phyloP scores from a whole-genome alignment of 345 rosid genomes.

The Noccaea caerulescens region DNA sequence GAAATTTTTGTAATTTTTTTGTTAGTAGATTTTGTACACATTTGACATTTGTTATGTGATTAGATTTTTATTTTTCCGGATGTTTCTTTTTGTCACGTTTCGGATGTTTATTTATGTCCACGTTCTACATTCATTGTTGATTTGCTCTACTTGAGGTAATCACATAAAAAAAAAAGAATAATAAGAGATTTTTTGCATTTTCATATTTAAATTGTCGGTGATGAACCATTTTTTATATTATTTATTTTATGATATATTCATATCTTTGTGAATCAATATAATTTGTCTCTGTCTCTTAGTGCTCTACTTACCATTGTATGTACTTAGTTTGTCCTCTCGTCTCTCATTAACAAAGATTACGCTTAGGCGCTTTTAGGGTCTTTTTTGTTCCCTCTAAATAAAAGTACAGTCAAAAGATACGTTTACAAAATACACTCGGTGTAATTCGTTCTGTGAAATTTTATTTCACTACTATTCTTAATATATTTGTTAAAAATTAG shows the following conservation, averaged over 20 bases:
- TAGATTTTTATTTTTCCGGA: conserved; percentile 14
- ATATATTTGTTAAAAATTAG: neutral
- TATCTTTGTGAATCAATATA: neutral
- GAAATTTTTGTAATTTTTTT: neutral
- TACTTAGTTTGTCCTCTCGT: too few relatives aligned
- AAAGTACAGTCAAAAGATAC: neutral
- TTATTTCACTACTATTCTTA: neutral
- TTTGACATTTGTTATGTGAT: conserved; percentile 36
- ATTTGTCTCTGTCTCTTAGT: neutral
- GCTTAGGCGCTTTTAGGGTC: neutral
- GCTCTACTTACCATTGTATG: neutral
- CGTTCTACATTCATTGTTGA: conserved; percentile 34
- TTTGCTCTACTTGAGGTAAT: conserved; percentile 12
- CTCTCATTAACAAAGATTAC: neutral
- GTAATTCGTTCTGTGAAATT: neutral
- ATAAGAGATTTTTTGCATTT: neutral
- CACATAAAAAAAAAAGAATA: neutral
- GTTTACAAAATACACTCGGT: neutral
- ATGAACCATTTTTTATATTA: neutral
- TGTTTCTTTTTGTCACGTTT: conserved; percentile 28
- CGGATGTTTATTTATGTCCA: conserved; percentile 36
- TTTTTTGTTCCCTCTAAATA: neutral
- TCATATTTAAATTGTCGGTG: neutral
- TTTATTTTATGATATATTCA: neutral
- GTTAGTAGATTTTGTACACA: conserved; percentile 30